Conservation (phyloP, 2,329 filamentous ascomycete species). For the Sarocladium kiliense region DNA sequence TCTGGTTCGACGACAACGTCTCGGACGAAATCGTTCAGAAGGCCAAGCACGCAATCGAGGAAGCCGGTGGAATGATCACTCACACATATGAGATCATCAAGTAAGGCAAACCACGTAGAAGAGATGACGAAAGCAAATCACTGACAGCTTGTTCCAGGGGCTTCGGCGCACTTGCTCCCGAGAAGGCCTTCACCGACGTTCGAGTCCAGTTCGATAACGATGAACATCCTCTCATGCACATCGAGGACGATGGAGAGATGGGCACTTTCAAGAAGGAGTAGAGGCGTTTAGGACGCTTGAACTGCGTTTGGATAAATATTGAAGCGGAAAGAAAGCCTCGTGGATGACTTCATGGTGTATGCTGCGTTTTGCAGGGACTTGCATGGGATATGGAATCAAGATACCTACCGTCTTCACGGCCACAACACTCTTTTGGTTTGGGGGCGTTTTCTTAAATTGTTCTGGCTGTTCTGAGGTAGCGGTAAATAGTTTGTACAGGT, state of each 20-base stretch:
- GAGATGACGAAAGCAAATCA: not conserved
- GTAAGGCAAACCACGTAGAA: conserved; percentile 36
- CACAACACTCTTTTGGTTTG: conserved; percentile 2
- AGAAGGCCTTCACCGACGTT: conserved; percentile 56
- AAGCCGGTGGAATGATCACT: conserved; percentile 71
- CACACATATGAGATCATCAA: conserved; percentile 67
- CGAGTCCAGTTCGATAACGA: conserved; percentile 56
- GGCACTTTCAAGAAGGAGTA: conserved; percentile 28
- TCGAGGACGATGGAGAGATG: conserved; percentile 75
- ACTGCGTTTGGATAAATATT: too few relatives aligned
- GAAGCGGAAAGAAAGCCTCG: not conserved
- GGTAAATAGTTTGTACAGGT: not conserved
- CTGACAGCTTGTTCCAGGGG: conserved; percentile 48
- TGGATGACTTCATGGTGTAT: not conserved
- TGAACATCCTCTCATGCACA: conserved; percentile 32
- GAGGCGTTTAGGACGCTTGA: not conserved
- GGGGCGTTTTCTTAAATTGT: not conserved
- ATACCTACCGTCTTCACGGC: conserved; percentile 5
- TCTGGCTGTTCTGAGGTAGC: not conserved
- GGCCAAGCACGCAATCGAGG: conserved; percentile 65
- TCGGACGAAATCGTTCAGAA: conserved; percentile 62
- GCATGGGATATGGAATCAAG: conserved; percentile 1
- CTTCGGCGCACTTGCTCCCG: conserved; percentile 70
- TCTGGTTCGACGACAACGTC: conserved; percentile 65
- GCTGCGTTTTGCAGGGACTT: not conserved